phyloP scores from a whole-genome alignment of 1,284 basidiomycete species.

The Sporisorium exsertum region DNA sequence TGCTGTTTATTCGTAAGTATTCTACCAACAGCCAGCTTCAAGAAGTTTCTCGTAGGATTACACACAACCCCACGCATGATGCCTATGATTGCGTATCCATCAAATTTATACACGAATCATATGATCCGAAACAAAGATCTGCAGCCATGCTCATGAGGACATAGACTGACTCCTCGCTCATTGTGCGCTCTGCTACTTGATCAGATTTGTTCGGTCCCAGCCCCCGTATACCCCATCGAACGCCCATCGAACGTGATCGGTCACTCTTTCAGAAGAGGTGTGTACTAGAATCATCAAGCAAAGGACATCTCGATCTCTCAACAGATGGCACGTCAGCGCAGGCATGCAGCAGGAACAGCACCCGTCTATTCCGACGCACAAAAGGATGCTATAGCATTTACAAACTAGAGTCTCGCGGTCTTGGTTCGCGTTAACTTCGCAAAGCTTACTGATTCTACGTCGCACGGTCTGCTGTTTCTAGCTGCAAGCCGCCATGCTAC shows the following conservation, averaged over 20 bases:
- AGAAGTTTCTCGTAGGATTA: constrained; percentile 34
- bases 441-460: constrained; percentile 52
- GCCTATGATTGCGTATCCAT: constrained; percentile 49
- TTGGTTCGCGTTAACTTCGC: constrained; percentile 63
- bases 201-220: not conserved
- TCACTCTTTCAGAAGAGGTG: not conserved
- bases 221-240: not conserved
- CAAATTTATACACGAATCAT: constrained; percentile 56
- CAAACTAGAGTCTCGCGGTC: constrained; percentile 68
- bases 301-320: not conserved
- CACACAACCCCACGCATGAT: constrained; percentile 44
- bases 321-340: constrained; percentile 4
- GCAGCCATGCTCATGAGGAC: not conserved
- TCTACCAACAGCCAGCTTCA: not conserved
- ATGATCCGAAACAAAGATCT: constrained; percentile 28
- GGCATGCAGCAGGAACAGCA: constrained; percentile 8
- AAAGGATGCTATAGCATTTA: constrained; percentile 55
- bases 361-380: constrained; percentile 10
- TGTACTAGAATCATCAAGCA: not conserved
- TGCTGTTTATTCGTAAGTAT: constrained; percentile 26
- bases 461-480: not conserved
- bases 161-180: not conserved
- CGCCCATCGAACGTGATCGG: not conserved
- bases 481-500: not conserved
- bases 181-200: not conserved